Evolutionary conservation across 352 stramenopile genomes (phyloP), one percentile per base, ranked within the genome.

Genomic region (Phytophthora constricta): DNA sequence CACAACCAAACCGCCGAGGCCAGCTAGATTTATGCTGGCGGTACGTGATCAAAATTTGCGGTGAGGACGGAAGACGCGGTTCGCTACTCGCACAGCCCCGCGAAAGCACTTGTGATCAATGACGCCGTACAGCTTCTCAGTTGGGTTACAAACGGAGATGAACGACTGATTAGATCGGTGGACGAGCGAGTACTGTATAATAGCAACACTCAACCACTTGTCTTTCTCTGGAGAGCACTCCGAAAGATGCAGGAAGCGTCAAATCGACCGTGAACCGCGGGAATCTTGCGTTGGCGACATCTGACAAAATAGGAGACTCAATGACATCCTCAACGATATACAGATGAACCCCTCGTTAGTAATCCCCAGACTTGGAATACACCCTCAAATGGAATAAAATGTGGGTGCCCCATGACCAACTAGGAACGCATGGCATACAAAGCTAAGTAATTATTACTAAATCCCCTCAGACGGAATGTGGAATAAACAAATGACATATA

Each of bases 181-280:
- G 7, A 37, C 31, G 56, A 45, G 22, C 43, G 45, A 62, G 5
- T 41, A 48, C 51, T 49, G n/a, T 16, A 17, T 47, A 17, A 23
- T 3, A 52, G 19, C 47, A 46, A 16, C 34, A 48, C 37, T 50
- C 13, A 19, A 52, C 60, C 52, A n/a, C n/a, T 43, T 47, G 66
- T 70, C 60, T 34, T 65, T 61, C 65, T 73, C 55, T 73, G 59
- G 25, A 28, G 39, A 39, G 22, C 48, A 52, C 58, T 42, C 47
- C 53, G 47, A 61, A 65, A 47, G 19, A 7, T 22, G 33, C 19
- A 55, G 34, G 22, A 34, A 54, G 27, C 26, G 42, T 28, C 61
- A 70, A 74, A 74, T 70, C 61, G 47, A 61, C 16, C 16, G 51
- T 37, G 58, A 72, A 64, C 14, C 16, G 41, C 19, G 41, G 41